Percentiles rank a stretch among this genome's conserved stretches.
phyloP scores from a whole-genome alignment of 73 alveolate genomes.

The Paraurostyla sp. region DNA sequence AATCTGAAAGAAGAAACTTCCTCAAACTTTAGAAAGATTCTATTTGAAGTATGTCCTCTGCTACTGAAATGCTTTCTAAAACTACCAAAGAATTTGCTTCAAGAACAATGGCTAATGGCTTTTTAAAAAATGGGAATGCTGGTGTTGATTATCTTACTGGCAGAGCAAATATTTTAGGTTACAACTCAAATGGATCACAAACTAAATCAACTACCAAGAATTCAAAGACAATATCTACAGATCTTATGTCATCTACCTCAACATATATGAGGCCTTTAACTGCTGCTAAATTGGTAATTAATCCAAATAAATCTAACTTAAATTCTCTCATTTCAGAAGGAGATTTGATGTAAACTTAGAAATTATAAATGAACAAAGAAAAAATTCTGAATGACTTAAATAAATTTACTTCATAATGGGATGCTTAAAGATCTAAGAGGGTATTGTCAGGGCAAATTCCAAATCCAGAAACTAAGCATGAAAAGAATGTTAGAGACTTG shows the following conservation, averaged over 20 bases:
- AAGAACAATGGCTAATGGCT: not conserved
- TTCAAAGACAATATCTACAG: too few relatives aligned
- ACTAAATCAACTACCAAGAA: too few relatives aligned
- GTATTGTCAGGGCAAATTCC: conserved; percentile 33
- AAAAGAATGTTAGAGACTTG: conserved; percentile 10
- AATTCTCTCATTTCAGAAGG: not conserved
- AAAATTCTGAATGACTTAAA: not conserved
- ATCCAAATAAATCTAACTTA: not conserved
- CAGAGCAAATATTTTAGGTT: not conserved
- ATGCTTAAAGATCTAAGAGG: not conserved
- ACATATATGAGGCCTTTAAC: not conserved
- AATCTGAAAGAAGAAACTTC: conserved; percentile 6
- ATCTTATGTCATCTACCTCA: not conserved
- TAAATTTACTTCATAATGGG: not conserved
- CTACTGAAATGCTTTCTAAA: not conserved
- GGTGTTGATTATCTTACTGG: conserved; percentile 50
- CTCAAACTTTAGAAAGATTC: not conserved
- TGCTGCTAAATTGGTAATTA: not conserved
- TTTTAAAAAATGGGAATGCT: not conserved
- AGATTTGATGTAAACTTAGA: not conserved
- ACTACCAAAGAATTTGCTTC: not conserved
- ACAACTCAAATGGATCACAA: too few relatives aligned
- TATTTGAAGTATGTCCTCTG: not conserved
- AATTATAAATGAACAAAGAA: not conserved
- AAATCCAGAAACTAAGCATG: conserved; percentile 7